Conservation (phyloP, 495 filamentous ascomycete genomes). For the Letharia columbiana region DNA sequence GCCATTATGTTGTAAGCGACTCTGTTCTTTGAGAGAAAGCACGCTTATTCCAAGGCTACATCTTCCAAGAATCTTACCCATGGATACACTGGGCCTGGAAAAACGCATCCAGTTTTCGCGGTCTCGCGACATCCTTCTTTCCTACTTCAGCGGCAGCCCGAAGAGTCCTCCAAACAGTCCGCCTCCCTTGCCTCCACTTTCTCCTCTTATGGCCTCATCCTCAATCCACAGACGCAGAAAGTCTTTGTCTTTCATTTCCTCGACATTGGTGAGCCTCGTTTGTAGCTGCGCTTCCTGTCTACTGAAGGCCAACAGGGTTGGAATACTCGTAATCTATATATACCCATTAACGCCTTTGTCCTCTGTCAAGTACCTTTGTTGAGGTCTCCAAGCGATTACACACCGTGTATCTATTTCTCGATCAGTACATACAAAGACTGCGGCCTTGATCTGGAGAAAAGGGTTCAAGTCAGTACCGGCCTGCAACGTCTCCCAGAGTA, state of each 20-base stretch:
- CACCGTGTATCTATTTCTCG: not conserved
- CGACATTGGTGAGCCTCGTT: constrained; percentile 46
- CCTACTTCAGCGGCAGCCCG: constrained; percentile 27
- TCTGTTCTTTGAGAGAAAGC: not conserved
- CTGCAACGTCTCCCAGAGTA: constrained; percentile 43
- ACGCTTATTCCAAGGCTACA: not conserved
- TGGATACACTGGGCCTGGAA: not conserved
- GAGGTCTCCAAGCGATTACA: not conserved
- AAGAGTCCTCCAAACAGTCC: constrained; percentile 40
- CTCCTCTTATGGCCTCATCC: constrained; percentile 45
- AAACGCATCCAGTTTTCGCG: not conserved
- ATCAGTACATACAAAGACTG: not conserved
- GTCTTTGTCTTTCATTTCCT: constrained; percentile 43
- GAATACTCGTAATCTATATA: constrained; percentile 47
- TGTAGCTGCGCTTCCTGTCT: constrained; percentile 48
- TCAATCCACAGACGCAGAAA: constrained; percentile 56
- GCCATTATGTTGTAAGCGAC: not conserved
- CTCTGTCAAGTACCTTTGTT: not conserved
- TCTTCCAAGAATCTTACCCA: not conserved
- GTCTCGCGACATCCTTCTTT: not conserved
- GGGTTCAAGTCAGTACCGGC: constrained; percentile 37
- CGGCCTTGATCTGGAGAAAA: not conserved
- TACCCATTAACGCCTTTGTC: constrained; percentile 6
- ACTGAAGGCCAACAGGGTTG: constrained; percentile 59
- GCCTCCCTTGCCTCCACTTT: constrained; percentile 38